Percentiles rank a stretch among this genome's conserved stretches.
Conservation (phyloP, 257 asterid species). For the Nicotiana attenuata region DNA sequence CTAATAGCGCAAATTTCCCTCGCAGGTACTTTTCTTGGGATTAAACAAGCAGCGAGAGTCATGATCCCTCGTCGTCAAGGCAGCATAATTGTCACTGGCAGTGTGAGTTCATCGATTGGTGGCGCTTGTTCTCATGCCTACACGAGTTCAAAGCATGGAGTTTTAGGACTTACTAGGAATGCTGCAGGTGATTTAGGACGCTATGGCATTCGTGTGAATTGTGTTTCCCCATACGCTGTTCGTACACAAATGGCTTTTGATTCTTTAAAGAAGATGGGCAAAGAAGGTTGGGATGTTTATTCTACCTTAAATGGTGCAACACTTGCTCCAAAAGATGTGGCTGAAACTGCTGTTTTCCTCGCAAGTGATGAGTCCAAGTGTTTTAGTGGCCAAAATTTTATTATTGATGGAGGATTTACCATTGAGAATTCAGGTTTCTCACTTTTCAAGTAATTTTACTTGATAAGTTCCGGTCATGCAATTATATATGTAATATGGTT, state of each 20-base stretch:
- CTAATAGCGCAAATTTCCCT: not conserved
- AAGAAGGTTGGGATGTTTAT: not conserved
- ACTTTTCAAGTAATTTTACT: not conserved
- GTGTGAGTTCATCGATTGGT: constrained; percentile 14
- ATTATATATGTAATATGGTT: too few relatives aligned
- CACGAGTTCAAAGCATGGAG: constrained; percentile 29
- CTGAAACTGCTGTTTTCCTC: constrained; percentile 25
- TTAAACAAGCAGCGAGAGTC: too few relatives aligned
- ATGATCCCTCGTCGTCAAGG: constrained; percentile 9
- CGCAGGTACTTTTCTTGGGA: too few relatives aligned
- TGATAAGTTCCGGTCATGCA: not conserved
- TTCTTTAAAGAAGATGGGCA: constrained; percentile 3
- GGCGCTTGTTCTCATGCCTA: constrained; percentile 25
- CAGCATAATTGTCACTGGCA: constrained; percentile 25
- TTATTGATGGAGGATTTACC: constrained; percentile 42
- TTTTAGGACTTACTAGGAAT: constrained; percentile 23
- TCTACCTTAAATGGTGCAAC: constrained; percentile 17
- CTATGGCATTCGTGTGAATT: constrained; percentile 36
- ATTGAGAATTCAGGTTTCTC: constrained; percentile 20
- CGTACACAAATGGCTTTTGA: constrained; percentile 11
- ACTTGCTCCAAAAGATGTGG: constrained; percentile 24
- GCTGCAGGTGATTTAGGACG: constrained; percentile 26
- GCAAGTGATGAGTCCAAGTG: constrained; percentile 34
- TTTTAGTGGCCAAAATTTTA: constrained; percentile 32
- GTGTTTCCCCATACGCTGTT: constrained; percentile 27